A percentile compares a stretch with the other conserved stretches of the same genome.
phyloP scores from a whole-genome alignment of 352 stramenopile genomes.

The Phytopythium ostracodes region DNA sequence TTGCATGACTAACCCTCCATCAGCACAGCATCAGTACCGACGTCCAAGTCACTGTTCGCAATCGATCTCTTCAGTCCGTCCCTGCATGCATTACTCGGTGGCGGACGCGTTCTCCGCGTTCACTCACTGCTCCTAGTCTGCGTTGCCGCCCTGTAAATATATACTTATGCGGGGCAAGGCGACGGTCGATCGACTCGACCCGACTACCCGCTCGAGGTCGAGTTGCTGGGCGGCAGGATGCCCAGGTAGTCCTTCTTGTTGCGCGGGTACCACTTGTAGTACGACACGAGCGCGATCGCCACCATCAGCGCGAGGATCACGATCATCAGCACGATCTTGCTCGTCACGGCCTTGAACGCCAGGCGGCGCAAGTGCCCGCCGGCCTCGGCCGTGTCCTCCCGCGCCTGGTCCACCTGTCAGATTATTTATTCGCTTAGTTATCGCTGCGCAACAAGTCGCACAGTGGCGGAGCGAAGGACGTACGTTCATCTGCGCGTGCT shows the following conservation, averaged over 20 bases:
- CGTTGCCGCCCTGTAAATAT: no score
- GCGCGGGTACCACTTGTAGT: slow-evolving; percentile 77
- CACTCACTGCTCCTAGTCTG: no score
- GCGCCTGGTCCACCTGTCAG: slow-evolving; percentile 52
- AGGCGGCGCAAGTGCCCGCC: slow-evolving; percentile 49
- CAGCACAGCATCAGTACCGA: no score
- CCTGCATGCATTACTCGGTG: no score
- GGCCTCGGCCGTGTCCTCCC: slow-evolving; percentile 61
- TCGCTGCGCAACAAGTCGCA: background rate
- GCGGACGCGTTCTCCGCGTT: no score
- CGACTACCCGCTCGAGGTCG: slow-evolving; percentile 10
- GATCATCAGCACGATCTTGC: slow-evolving; percentile 51
- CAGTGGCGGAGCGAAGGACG: slow-evolving; percentile 4
- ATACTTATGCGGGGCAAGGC: no score
- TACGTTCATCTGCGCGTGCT: slow-evolving; percentile 60
- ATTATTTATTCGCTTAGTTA: no score
- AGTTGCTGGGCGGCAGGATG: slow-evolving; percentile 28
- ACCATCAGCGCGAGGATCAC: slow-evolving; percentile 53
- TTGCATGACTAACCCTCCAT: no score
- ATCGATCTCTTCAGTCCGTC: no score
- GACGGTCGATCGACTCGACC: no score
- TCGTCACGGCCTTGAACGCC: slow-evolving; percentile 56
- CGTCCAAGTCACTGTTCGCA: no score
- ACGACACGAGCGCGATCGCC: slow-evolving; percentile 61
- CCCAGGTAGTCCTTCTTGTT: slow-evolving; percentile 68